Conservation (phyloP, 2,329 filamentous ascomycete species). For the Mycocentrospora acerina region DNA sequence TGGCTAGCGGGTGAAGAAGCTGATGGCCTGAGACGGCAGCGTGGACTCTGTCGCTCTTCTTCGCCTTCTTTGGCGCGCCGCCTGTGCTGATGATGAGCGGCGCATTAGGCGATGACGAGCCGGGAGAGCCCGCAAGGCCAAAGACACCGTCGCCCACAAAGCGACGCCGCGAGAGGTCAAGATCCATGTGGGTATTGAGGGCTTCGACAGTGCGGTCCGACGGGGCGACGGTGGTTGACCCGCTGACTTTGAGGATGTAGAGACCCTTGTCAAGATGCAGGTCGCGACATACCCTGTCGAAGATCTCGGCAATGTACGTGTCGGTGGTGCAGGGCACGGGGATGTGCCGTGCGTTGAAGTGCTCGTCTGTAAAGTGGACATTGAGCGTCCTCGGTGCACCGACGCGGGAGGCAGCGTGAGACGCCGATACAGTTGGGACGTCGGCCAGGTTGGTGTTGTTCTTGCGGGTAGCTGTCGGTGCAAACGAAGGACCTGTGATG, state of each 20-base stretch:
- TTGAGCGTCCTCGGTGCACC: conserved; percentile 71
- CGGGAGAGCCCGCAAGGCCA: conserved; percentile 68
- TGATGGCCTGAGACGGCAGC: conserved; percentile 53
- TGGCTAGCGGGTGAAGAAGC: conserved; percentile 63
- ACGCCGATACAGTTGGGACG: conserved; percentile 45
- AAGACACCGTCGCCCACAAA: conserved; percentile 74
- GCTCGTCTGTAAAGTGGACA: conserved; percentile 70
- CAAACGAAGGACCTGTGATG: conserved; percentile 53
- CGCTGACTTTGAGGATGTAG: conserved; percentile 75
- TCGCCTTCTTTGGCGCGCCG: conserved; percentile 50
- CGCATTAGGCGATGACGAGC: conserved; percentile 69
- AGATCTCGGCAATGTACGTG: conserved; percentile 79
- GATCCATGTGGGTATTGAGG: conserved; percentile 71
- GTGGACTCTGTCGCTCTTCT: conserved; percentile 56
- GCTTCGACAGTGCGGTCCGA: conserved; percentile 78
- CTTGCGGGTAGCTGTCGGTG: conserved; percentile 48
- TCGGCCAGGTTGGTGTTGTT: conserved; percentile 48
- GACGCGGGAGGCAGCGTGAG: conserved; percentile 55
- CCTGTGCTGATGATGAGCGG: conserved; percentile 60
- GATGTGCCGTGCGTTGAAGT: conserved; percentile 69
- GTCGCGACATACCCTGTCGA: conserved; percentile 76
- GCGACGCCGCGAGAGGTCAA: conserved; percentile 73
- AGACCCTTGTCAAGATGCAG: conserved; percentile 76
- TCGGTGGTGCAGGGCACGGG: conserved; percentile 77
- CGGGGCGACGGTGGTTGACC: conserved; percentile 72